Evolutionary conservation across 1,284 basidiomycete species (phyloP).

Genomic region (Afroboletus lepidellus): DNA sequence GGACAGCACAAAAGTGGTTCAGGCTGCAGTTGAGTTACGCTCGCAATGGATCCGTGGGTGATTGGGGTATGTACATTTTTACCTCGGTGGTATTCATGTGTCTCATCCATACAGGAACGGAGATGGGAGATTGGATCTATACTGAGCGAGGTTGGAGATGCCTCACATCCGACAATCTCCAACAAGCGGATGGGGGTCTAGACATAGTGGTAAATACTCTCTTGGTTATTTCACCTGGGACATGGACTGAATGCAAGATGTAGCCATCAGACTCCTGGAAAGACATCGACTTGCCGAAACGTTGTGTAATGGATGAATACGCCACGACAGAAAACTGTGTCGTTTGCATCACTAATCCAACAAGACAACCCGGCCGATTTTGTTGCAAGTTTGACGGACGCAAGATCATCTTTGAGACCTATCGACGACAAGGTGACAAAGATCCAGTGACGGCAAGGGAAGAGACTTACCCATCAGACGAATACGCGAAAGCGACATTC

Average conservation of each 20-base stretch:
- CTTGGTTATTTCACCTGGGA: neutral
- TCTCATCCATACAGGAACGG: neutral
- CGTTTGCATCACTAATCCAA: neutral
- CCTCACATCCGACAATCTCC: neutral
- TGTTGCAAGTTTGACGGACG: conserved; percentile 2
- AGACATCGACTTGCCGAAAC: neutral
- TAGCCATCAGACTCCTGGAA: neutral
- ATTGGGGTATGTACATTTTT: neutral
- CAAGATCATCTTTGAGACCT: neutral
- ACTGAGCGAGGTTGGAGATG: conserved; percentile 2
- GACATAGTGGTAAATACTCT: neutral
- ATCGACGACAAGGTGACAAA: neutral
- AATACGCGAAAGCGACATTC: neutral
- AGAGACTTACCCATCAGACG: conserved; percentile 3
- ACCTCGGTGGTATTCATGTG: neutral
- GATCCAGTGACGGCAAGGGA: neutral
- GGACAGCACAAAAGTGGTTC: conserved; percentile 1
- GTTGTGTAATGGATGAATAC: neutral
- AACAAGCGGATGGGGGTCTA: neutral
- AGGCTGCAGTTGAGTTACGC: neutral
- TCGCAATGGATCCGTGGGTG: neutral
- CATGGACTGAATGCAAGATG: neutral
- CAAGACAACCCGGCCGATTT: neutral
- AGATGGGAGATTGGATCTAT: neutral
- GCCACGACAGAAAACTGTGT: neutral